Percentiles rank a stretch among this genome's conserved stretches.
Conservation (phyloP, 495 filamentous ascomycete species). For the Ramalina peruviana region DNA sequence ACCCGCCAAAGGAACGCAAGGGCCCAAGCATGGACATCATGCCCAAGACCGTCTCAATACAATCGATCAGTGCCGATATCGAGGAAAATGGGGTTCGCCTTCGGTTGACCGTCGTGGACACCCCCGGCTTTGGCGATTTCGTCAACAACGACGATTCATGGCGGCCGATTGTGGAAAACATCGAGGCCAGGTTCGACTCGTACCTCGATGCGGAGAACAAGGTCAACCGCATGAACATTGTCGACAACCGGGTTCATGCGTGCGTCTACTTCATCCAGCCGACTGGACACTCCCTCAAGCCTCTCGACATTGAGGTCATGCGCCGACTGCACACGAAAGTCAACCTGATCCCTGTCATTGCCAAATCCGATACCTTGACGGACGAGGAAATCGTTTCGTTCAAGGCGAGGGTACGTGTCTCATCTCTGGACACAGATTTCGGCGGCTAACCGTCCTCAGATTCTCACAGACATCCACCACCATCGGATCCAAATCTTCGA, state of each 20-base stretch:
- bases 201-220: slow-evolving; percentile 99
- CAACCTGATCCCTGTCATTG: slow-evolving; percentile 98
- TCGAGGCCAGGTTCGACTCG: slow-evolving; percentile 95
- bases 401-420: slow-evolving; percentile 73
- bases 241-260: slow-evolving; percentile 96
- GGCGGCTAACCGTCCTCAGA: slow-evolving; percentile 37
- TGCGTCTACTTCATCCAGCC: slow-evolving; percentile 99
- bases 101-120: slow-evolving; percentile 92
- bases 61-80: slow-evolving; percentile 96
- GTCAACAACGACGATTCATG: slow-evolving; percentile 99
- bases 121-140: slow-evolving; percentile 95
- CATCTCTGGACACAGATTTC: background rate
- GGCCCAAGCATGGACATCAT: slow-evolving; percentile 93
- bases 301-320: slow-evolving; percentile 98
- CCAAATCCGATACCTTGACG: slow-evolving; percentile 94
- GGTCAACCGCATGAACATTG: slow-evolving; percentile 98
- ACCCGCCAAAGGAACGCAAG: slow-evolving; percentile 96
- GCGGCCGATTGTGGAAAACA: slow-evolving; percentile 97
- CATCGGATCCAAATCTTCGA: slow-evolving; percentile 98
- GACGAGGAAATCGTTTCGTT: slow-evolving; percentile 89
- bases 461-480: slow-evolving; percentile 89
- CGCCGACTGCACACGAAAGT: slow-evolving; percentile 98
- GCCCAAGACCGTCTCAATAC: slow-evolving; percentile 96
- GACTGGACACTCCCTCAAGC: slow-evolving; percentile 98
- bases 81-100: slow-evolving; percentile 98